Percentiles rank a stretch among this genome's conserved stretches.
These are phyloP conservation scores for Mortierella sp. DNA, from an alignment of 371 early-diverging fungal species.

Conservation along the genomic window DNA sequence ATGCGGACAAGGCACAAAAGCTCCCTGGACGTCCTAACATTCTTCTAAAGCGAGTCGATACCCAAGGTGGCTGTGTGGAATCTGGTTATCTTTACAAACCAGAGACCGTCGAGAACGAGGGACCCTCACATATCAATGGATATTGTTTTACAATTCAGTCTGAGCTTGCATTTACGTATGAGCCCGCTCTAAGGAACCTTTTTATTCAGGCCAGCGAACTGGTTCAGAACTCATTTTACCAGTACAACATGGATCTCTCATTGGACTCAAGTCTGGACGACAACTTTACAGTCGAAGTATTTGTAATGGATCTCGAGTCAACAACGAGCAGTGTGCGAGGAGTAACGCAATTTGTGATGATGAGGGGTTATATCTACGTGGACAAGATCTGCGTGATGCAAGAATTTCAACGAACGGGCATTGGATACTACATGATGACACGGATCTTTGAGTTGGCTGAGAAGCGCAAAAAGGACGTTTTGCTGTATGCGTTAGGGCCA, in stretches of 20 bases:
- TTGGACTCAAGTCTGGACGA: slow-evolving; percentile 52
- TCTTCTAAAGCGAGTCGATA: slow-evolving; percentile 26
- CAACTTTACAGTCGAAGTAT: slow-evolving; percentile 49
- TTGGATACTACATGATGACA: slow-evolving; percentile 47
- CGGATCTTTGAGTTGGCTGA: slow-evolving; percentile 33
- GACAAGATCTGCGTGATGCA: slow-evolving; percentile 52
- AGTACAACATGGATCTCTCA: slow-evolving; percentile 47
- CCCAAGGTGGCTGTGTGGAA: slow-evolving; percentile 30
- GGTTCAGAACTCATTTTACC: slow-evolving; percentile 25
- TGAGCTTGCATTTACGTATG: slow-evolving; percentile 38
- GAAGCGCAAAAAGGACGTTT: slow-evolving; percentile 46
- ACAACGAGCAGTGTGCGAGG: slow-evolving; percentile 39
- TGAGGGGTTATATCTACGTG: slow-evolving; percentile 53
- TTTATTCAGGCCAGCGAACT: slow-evolving; percentile 43
- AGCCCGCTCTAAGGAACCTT: slow-evolving; percentile 24
- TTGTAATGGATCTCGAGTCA: slow-evolving; percentile 24
- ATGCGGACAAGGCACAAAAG: slow-evolving; percentile 41
- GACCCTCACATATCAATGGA: slow-evolving; percentile 19
- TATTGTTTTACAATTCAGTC: slow-evolving; percentile 52
- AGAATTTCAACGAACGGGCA: slow-evolving; percentile 48
- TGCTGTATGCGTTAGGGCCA: slow-evolving; percentile 51
- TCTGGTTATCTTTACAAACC: slow-evolving; percentile 42
- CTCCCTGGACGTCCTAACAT: slow-evolving; percentile 23
- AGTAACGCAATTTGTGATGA: slow-evolving; percentile 51
- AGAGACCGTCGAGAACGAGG: slow-evolving; percentile 12